Evolutionary conservation across 768 basidiomycete genomes (phyloP).

Genomic region (Ramaria rubella): DNA sequence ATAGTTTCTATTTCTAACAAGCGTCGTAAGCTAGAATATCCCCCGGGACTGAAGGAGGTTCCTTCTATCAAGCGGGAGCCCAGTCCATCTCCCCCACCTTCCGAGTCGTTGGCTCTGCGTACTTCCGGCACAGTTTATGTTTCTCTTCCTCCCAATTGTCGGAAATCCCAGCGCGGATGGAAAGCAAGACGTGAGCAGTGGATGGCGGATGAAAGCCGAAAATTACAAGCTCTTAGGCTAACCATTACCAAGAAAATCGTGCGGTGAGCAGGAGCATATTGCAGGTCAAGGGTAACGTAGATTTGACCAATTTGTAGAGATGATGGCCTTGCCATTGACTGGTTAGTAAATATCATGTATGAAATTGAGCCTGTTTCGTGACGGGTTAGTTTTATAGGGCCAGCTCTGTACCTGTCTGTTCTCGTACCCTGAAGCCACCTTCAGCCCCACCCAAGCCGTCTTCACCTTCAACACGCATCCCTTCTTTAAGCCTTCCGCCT

Average conservation of each 20-base stretch:
- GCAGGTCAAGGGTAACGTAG: no score
- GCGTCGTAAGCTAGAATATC: neutral
- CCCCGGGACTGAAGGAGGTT: neutral
- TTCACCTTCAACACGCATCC: neutral
- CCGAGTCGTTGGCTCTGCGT: neutral
- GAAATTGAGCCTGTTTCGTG: neutral
- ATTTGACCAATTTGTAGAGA: constrained; percentile 1
- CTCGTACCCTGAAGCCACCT: constrained; percentile 11
- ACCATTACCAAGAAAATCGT: neutral
- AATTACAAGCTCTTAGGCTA: constrained; percentile 2
- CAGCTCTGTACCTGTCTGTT: constrained; percentile 3
- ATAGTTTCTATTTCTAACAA: neutral
- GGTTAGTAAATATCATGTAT: neutral
- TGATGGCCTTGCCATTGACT: constrained; percentile 9
- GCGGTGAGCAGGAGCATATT: neutral
- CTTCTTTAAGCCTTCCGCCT: no score
- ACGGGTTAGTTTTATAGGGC: neutral
- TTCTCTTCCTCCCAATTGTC: neutral
- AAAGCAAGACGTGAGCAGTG: neutral
- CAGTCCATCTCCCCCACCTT: constrained; percentile 1
- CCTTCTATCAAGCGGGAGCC: constrained; percentile 4
- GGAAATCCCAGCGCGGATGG: neutral
- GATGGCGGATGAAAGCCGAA: neutral
- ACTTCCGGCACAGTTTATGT: neutral
- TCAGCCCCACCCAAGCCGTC: constrained; percentile 19